phyloP scores from a whole-genome alignment of 805 yeast species.

The Jamesozyma rosinii region DNA sequence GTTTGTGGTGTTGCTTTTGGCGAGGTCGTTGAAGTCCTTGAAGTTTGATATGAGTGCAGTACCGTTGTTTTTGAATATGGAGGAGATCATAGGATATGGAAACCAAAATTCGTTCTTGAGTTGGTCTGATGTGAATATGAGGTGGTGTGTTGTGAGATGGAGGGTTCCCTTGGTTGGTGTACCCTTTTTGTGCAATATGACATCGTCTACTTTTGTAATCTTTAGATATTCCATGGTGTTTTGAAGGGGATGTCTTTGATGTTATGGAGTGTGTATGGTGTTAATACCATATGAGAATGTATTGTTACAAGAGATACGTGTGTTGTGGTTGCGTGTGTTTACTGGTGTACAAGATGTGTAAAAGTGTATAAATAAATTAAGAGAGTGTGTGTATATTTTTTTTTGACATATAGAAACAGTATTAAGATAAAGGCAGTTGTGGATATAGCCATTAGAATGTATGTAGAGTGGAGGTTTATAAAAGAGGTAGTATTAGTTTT shows the following conservation, averaged over 20 bases:
- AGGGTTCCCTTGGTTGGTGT: constrained; percentile 46
- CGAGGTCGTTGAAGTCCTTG: constrained; percentile 5
- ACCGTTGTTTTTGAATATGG: constrained; percentile 48
- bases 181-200: constrained; percentile 52
- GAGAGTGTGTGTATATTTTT: too few relatives aligned
- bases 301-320: too few relatives aligned
- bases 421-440: too few relatives aligned
- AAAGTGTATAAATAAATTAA: too few relatives aligned
- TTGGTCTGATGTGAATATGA: constrained; percentile 42
- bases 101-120: constrained; percentile 70
- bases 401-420: too few relatives aligned
- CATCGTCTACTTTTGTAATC: constrained; percentile 43
- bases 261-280: not conserved
- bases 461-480: too few relatives aligned
- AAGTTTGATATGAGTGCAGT: constrained; percentile 33
- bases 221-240: constrained; percentile 46
- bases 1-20: not conserved
- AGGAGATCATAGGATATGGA: constrained; percentile 75
- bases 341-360: too few relatives aligned
- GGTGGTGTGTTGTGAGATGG: constrained; percentile 67
- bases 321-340: too few relatives aligned
- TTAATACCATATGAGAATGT: not conserved
- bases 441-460: too few relatives aligned
- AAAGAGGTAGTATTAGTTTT: too few relatives aligned
- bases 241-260: not conserved